Base-by-base conservation (phyloP, 2,329 filamentous ascomycete genomes). In the Claviceps sorghi region DNA sequence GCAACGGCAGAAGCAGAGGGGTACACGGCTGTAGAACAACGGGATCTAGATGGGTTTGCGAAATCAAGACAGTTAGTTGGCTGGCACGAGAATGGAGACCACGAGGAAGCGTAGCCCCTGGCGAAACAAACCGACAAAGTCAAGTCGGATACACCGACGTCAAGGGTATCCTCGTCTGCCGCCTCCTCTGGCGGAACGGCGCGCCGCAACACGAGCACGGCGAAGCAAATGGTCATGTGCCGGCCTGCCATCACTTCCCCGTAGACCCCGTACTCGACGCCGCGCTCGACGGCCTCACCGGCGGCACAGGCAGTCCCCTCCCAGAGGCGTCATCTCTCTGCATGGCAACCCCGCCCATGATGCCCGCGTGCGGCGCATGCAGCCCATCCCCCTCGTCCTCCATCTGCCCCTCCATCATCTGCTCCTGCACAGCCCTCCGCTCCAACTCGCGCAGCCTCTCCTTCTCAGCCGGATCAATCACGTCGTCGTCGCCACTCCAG, bases 401-500 rank as follows among this genome's bases (percentile, higher is more conserved):
- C 3, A 60, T 63, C 48, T 62, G 63, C 34, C 62, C 63, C 29
- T 65, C 62, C 43, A 59, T 54, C 38, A 69, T 58, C 56, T 69
- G 66, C 57, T 68, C 62, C 56, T 74, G 60, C 15, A 67, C 69
- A 3, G 69, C 67, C 62, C 72, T 71, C 26, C 68, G 62, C 61
- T 78, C 74, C 47, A 77, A 59, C 57, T 78, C 75, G 46, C 65
- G 67, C 50, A 78, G 61, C 40, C 80, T 68, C 58, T 72, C 68
- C 69, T 83, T 83, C 67, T 83, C 79, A 15, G 74, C 72, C 0
- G 72, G 68, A 54, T 84, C 80, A 29, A 83, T 72, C 22, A 84
- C 64, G 58, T 84, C 80, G 58, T 83, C 80, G 57, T 84, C 80
- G 53, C 79, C 79, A 60, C 79, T 83, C 73, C 78, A 82, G 61